Evolutionary conservation across 2,329 filamentous ascomycete species (phyloP), one percentile per base, ranked within the genome.

Genomic region (Aspergillus brasiliensis): DNA sequence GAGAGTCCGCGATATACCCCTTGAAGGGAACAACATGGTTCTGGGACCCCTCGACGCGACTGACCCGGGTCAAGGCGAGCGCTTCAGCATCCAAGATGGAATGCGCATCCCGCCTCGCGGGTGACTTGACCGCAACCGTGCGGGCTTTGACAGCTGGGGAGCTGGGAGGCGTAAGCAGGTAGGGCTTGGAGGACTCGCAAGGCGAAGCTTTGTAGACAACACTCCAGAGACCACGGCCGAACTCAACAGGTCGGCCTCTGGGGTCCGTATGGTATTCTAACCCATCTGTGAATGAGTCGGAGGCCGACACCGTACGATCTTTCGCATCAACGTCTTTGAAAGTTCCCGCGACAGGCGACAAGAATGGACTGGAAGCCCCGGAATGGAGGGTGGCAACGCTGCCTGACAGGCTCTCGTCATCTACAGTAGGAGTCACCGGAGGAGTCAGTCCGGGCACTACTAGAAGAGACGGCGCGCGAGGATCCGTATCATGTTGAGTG

Each of bases 171-270:
- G 73, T 76, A 27, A 69, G 51, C 15, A 57, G 27, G 31, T 65
- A 44, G 27, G 57, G 11, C 11, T 34, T 48, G n/a, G 59, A 40
- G 37, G 64, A 34, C 11, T 64, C 61, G 19, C 53, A 67, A 11
- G 71, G 69, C 5, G 62, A 70, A 10, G 78, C 80, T 61, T 76
- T 77, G 67, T 78, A 80, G 17, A 82, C 80, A 17, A 73, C 75
- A 61, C 80, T 82, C 80, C 80, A 82, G 17, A 73, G 78, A 23
- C 80, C 80, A 38, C 72, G 73, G 23, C 80, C 80, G 55, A 77
- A 81, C 56, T 79, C 73, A 17, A 77, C 53, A 7, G 66, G 70
- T 13, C 65, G 66, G 15, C 72, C 73, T n/a, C 64, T 59, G 2
- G 56, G 42, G 54, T 73, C 71, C 51, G 58, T 62, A 19, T 69